Conservation (phyloP, 2,329 filamentous ascomycete genomes). For the Rhynchosporium graminicola region DNA sequence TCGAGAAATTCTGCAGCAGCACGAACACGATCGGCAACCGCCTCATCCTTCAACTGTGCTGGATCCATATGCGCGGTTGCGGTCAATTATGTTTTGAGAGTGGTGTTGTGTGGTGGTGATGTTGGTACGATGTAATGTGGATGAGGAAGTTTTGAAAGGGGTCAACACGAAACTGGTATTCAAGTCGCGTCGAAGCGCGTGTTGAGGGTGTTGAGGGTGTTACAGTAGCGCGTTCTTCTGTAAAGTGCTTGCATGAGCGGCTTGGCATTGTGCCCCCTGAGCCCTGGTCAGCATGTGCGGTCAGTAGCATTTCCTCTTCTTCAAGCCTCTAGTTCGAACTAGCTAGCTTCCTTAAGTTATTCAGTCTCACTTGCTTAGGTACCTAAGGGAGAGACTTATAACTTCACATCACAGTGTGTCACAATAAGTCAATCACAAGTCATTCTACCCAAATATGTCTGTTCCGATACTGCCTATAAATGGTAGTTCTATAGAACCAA, state of each 20-base stretch:
- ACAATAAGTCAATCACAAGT: too few relatives aligned
- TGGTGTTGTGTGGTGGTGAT: constrained; percentile 4
- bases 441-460: too few relatives aligned
- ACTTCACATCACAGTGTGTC: too few relatives aligned
- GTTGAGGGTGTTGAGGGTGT: background rate
- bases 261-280: background rate
- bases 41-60: constrained; percentile 79
- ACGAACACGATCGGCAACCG: constrained; percentile 78
- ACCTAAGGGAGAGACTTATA: too few relatives aligned
- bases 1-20: constrained; percentile 92
- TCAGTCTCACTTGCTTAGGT: too few relatives aligned
- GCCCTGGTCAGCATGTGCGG: background rate
- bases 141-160: constrained; percentile 13
- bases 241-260: background rate
- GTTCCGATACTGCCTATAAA: too few relatives aligned
- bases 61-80: constrained; percentile 57
- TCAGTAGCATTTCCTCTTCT: too few relatives aligned
- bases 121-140: background rate
- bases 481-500: too few relatives aligned
- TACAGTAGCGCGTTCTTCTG: background rate
- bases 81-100: constrained; percentile 2
- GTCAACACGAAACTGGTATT: constrained; percentile 1
- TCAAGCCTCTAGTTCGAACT: too few relatives aligned
- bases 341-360: too few relatives aligned
- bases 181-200: constrained; percentile 2